These are phyloP conservation scores for Solanum verrucosum DNA, from an alignment of 257 asterid genomes.

Conservation along the genomic window DNA sequence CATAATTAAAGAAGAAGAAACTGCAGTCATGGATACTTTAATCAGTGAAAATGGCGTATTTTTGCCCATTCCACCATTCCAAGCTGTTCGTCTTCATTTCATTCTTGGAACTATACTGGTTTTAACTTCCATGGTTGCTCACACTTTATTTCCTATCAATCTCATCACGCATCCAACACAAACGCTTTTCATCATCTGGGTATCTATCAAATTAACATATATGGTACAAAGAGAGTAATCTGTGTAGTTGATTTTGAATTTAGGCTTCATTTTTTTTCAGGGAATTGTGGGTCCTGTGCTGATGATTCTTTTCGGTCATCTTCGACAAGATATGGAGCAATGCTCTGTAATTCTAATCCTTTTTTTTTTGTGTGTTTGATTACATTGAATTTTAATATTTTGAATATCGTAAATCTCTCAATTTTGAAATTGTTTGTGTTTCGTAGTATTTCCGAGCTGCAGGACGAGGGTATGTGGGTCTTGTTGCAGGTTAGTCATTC, in stretches of 20 bases:
- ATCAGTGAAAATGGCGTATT: background rate
- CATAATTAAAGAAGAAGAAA: background rate
- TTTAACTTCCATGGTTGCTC: slow-evolving; percentile 43
- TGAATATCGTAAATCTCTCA: background rate
- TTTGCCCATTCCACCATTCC: slow-evolving; percentile 18
- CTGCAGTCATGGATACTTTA: background rate
- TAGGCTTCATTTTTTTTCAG: background rate
- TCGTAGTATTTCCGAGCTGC: slow-evolving; percentile 56
- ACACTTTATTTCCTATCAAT: slow-evolving; percentile 27
- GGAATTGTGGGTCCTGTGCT: slow-evolving; percentile 15
- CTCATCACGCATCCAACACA: slow-evolving; percentile 37
- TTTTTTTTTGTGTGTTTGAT: background rate
- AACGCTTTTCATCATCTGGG: slow-evolving; percentile 55
- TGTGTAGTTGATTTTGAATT: background rate
- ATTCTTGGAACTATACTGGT: slow-evolving; percentile 54
- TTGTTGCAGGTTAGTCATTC: slow-evolving; percentile 55
- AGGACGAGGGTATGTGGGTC: slow-evolving; percentile 55
- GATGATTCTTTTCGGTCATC: slow-evolving; percentile 40
- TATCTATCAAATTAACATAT: slow-evolving; percentile 1
- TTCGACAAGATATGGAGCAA: slow-evolving; percentile 38
- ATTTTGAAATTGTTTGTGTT: background rate
- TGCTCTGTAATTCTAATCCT: slow-evolving; percentile 34
- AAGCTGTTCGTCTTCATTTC: slow-evolving; percentile 39
- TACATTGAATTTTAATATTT: background rate
- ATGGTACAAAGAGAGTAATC: background rate